Percentiles rank a stretch among this genome's conserved stretches.
Evolutionary conservation across 352 stramenopile genomes (phyloP).

Genomic region (Albugo laibachii): DNA sequence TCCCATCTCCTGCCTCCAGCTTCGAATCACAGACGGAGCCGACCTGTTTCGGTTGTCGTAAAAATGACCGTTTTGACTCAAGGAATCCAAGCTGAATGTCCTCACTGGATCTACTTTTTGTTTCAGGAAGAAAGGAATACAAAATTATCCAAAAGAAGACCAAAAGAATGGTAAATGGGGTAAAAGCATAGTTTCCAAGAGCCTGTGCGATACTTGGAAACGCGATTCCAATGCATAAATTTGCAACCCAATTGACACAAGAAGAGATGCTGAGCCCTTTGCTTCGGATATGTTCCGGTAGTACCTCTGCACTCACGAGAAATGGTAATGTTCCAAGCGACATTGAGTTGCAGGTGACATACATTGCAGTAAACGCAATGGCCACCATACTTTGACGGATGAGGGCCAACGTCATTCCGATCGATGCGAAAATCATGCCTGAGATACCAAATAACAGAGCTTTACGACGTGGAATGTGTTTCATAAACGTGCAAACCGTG

Average conservation of each 20-base stretch:
- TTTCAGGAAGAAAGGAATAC: slow-evolving; percentile 19
- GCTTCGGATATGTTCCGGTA: slow-evolving; percentile 20
- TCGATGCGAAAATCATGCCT: slow-evolving; percentile 15
- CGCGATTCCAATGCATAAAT: slow-evolving; percentile 14
- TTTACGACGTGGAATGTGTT: slow-evolving; percentile 12
- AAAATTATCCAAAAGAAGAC: slow-evolving; percentile 16
- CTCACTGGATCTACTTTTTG: slow-evolving; percentile 15
- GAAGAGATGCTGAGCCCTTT: slow-evolving; percentile 17
- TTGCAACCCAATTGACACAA: slow-evolving; percentile 19
- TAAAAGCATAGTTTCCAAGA: slow-evolving; percentile 17
- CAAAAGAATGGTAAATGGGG: slow-evolving; percentile 16
- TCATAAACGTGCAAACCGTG: slow-evolving; percentile 12
- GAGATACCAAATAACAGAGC: slow-evolving; percentile 14
- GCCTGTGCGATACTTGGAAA: slow-evolving; percentile 15
- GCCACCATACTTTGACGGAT: slow-evolving; percentile 6
- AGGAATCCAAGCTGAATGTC: slow-evolving; percentile 21
- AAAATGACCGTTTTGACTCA: background rate
- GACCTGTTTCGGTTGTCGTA: no score
- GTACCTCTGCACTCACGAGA: slow-evolving; percentile 16
- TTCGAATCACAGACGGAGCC: no score
- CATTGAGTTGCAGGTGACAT: slow-evolving; percentile 20
- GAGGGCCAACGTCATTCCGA: slow-evolving; percentile 16
- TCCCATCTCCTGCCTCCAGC: no score
- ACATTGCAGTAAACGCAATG: slow-evolving; percentile 13
- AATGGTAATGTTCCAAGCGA: slow-evolving; percentile 18